A percentile compares a stretch with the other conserved stretches of the same genome.
Evolutionary conservation across 768 basidiomycete species (phyloP).

Genomic region (Tulasnella sp.): DNA sequence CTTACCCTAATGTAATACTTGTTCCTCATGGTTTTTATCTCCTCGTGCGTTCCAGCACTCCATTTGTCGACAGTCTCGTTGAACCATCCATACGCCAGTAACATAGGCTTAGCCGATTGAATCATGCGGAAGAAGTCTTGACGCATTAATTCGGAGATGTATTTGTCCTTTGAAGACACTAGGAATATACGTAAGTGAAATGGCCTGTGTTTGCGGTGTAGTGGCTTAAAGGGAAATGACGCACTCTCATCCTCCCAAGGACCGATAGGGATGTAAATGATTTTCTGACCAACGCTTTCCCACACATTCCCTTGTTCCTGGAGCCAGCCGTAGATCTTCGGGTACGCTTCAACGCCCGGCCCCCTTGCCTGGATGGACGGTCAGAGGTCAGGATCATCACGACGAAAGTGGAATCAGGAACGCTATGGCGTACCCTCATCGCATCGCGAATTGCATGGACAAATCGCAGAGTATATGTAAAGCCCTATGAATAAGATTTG

Average conservation of each 20-base stretch:
- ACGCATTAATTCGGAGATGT: conserved; percentile 2
- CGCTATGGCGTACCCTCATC: neutral
- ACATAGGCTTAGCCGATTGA: neutral
- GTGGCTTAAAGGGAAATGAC: neutral
- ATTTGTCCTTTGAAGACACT: neutral
- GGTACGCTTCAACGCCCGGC: neutral
- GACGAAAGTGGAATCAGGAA: neutral
- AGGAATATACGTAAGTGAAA: neutral
- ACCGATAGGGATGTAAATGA: conserved; percentile 2
- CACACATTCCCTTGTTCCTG: neutral
- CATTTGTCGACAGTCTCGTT: conserved; percentile 6
- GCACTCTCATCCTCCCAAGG: conserved; percentile 15
- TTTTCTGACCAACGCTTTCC: neutral
- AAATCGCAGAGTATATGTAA: neutral
- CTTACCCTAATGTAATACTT: neutral
- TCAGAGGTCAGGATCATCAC: neutral
- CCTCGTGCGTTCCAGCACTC: neutral
- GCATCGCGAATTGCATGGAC: neutral
- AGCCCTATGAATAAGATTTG: neutral
- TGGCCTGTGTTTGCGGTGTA: neutral
- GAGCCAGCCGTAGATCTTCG: neutral
- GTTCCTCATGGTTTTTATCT: neutral
- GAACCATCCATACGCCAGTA: conserved; percentile 12
- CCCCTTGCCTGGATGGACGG: neutral
- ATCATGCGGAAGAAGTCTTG: conserved; percentile 2